Evolutionary conservation across 306 rosid species (phyloP).

Genomic region (Cyclanthera cordifolia): DNA sequence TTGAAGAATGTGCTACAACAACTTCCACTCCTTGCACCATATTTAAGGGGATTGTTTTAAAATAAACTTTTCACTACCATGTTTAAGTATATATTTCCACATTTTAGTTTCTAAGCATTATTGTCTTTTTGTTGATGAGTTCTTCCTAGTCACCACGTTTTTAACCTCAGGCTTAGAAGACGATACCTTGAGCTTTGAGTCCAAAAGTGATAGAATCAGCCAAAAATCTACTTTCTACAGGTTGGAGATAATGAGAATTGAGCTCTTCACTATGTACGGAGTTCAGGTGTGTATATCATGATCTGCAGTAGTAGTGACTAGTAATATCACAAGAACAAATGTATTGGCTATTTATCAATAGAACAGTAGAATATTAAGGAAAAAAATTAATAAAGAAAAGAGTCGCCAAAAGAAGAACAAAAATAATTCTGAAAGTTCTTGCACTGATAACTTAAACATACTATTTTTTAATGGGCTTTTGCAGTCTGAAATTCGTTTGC

Average conservation of each 20-base stretch:
- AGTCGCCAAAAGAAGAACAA: neutral
- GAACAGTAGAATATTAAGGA: neutral
- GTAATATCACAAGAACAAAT: neutral
- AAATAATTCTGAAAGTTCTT: neutral
- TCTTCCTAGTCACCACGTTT: neutral
- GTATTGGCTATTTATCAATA: neutral
- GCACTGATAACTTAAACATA: neutral
- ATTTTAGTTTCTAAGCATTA: neutral
- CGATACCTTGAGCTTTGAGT: slow-evolving; percentile 26
- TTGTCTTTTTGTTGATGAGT: neutral
- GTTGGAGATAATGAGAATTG: slow-evolving; percentile 66
- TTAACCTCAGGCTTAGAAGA: slow-evolving; percentile 26
- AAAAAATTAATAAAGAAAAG: neutral
- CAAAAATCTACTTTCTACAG: slow-evolving; percentile 43
- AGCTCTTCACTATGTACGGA: slow-evolving; percentile 73
- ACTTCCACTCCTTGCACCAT: neutral
- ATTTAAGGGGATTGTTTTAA: neutral
- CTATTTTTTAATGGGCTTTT: neutral
- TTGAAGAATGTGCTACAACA: neutral
- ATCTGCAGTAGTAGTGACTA: neutral
- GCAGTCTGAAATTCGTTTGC: slow-evolving; percentile 64
- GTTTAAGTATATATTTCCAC: neutral
- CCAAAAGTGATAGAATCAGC: slow-evolving; percentile 26
- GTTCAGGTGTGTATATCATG: slow-evolving; percentile 56
- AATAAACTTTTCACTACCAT: neutral